phyloP scores from a whole-genome alignment of 305 asterid species.

The Withania somnifera region DNA sequence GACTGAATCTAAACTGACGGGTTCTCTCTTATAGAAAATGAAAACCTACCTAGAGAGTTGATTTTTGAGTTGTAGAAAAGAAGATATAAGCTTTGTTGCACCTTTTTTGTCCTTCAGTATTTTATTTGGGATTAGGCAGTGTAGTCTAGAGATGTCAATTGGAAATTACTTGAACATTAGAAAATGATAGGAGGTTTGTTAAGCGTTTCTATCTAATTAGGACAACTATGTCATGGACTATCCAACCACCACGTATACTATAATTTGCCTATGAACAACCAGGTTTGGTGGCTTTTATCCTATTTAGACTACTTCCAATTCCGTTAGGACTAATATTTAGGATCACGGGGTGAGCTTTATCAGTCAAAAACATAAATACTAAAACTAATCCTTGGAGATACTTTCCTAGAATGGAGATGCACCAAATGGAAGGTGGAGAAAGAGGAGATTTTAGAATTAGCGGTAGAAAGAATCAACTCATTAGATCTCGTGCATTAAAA shows the following conservation, averaged over 20 bases:
- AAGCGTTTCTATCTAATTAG: constrained; percentile 2
- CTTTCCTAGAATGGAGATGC: neutral
- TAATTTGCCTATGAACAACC: neutral
- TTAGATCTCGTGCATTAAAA: neutral
- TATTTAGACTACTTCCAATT: neutral
- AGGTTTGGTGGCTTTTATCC: neutral
- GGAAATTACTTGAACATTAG: neutral
- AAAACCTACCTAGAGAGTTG: neutral
- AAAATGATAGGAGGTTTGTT: constrained; percentile 4
- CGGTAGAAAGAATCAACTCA: neutral
- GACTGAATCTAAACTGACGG: neutral
- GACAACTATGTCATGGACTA: neutral
- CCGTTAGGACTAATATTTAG: neutral
- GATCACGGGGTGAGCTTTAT: neutral
- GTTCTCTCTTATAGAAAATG: neutral
- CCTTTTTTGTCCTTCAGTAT: neutral
- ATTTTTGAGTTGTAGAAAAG: neutral
- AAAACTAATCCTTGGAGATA: neutral
- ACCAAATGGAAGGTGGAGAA: neutral
- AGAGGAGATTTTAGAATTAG: neutral
- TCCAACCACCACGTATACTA: neutral
- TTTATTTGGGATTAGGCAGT: constrained; percentile 2
- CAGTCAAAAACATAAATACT: neutral
- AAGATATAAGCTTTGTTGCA: neutral
- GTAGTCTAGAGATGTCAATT: neutral